phyloP scores from a whole-genome alignment of 441 rosid species.

The Omphalea diandra region DNA sequence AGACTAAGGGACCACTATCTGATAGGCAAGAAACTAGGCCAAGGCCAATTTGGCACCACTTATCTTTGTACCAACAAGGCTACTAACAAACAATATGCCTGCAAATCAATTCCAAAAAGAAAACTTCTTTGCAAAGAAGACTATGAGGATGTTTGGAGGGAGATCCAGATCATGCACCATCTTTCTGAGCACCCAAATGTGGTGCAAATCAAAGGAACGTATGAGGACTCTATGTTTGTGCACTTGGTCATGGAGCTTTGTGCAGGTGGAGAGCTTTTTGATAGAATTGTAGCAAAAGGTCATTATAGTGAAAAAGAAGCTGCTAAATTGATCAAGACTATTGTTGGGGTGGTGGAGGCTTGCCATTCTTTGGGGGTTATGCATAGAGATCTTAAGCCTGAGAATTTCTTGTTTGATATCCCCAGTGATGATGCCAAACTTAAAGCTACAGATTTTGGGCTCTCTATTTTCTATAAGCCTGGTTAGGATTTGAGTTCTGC shows the following conservation, averaged over 20 bases:
- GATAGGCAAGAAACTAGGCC: conserved; percentile 68
- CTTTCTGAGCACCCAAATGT: conserved; percentile 66
- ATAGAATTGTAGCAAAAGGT: conserved; percentile 76
- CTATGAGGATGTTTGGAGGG: conserved; percentile 75
- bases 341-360: conserved; percentile 71
- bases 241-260: conserved; percentile 88
- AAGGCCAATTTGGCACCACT: conserved; percentile 88
- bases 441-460: conserved; percentile 83
- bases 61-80: conserved; percentile 58
- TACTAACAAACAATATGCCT: conserved; percentile 51
- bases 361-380: conserved; percentile 89
- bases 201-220: conserved; percentile 63
- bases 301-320: conserved; percentile 86
- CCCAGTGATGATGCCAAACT: conserved; percentile 64
- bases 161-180: conserved; percentile 92
- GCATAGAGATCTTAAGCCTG: conserved; percentile 91
- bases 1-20: conserved; percentile 56
- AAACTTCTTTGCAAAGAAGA: conserved; percentile 71
- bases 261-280: conserved; percentile 81
- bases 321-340: conserved; percentile 65
- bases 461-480: conserved; percentile 80
- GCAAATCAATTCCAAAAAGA: conserved; percentile 83
- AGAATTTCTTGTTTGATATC: conserved; percentile 78
- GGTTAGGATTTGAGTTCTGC: conserved; percentile 35
- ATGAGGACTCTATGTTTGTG: conserved; percentile 64